phyloP scores from a whole-genome alignment of 2,329 filamentous ascomycete genomes.

The Neoarthrinium moseri region DNA sequence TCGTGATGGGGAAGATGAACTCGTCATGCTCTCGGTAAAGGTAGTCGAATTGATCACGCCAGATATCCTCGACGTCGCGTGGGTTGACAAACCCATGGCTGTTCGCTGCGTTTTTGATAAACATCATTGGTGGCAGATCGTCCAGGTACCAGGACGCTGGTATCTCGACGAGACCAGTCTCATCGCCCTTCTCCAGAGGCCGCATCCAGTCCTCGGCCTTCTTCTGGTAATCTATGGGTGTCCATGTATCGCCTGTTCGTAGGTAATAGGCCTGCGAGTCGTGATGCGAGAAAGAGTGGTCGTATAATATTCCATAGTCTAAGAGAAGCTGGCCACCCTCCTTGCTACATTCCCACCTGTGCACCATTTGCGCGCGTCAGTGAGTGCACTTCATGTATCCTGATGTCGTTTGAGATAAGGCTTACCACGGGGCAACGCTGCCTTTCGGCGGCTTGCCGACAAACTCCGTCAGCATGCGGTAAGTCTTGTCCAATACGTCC shows the following conservation, averaged over 20 bases:
- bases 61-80: slow-evolving; percentile 62
- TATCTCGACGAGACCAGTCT: slow-evolving; percentile 65
- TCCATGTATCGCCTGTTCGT: slow-evolving; percentile 63
- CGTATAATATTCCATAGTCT: slow-evolving; percentile 67
- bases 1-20: slow-evolving; percentile 75
- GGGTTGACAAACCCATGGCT: slow-evolving; percentile 61
- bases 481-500: slow-evolving; percentile 74
- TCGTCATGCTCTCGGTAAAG: slow-evolving; percentile 76
- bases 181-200: slow-evolving; percentile 55
- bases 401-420: not conserved
- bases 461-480: slow-evolving; percentile 68
- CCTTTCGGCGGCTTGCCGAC: slow-evolving; percentile 70
- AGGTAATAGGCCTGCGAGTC: slow-evolving; percentile 66
- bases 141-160: slow-evolving; percentile 65
- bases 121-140: slow-evolving; percentile 69
- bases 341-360: slow-evolving; percentile 64
- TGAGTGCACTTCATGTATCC: not conserved
- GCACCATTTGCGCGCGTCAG: not conserved
- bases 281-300: slow-evolving; percentile 65
- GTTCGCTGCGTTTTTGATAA: slow-evolving; percentile 65
- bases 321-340: slow-evolving; percentile 66
- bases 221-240: slow-evolving; percentile 65
- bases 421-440: slow-evolving; percentile 62
- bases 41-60: slow-evolving; percentile 68
- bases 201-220: slow-evolving; percentile 66